phyloP scores from a whole-genome alignment of 2,329 filamentous ascomycete genomes.

The Trematosphaeria pertusa region DNA sequence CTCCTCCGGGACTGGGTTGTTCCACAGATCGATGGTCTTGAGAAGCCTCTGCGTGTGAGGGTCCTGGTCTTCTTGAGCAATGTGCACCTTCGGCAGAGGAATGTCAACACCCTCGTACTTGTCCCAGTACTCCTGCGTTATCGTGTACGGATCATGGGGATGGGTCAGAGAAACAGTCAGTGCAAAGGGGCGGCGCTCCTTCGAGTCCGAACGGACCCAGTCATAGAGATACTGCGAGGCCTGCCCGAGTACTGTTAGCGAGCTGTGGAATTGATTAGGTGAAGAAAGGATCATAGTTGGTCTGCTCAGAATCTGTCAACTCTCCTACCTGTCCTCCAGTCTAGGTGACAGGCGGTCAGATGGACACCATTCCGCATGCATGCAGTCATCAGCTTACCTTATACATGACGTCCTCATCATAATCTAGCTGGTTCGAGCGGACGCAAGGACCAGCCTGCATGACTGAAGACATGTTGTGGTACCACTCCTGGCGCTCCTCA shows the following conservation, averaged over 20 bases:
- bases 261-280: background rate
- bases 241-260: slow-evolving; percentile 27
- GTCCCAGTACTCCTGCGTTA: slow-evolving; percentile 93
- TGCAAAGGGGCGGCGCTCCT: slow-evolving; percentile 76
- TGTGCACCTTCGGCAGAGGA: slow-evolving; percentile 76
- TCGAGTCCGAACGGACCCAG: slow-evolving; percentile 79
- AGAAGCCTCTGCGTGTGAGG: slow-evolving; percentile 85
- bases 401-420: slow-evolving; percentile 96
- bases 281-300: no score
- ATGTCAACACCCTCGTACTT: slow-evolving; percentile 89
- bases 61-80: slow-evolving; percentile 83
- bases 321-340: background rate
- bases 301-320: background rate
- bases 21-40: slow-evolving; percentile 86
- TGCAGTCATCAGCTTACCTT: slow-evolving; percentile 52
- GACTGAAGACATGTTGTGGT: slow-evolving; percentile 91
- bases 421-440: slow-evolving; percentile 93
- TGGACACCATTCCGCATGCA: background rate
- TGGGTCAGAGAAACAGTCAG: slow-evolving; percentile 93
- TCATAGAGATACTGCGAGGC: slow-evolving; percentile 90
- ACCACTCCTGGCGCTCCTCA: slow-evolving; percentile 85
- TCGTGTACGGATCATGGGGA: slow-evolving; percentile 94
- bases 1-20: slow-evolving; percentile 81
- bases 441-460: slow-evolving; percentile 88
- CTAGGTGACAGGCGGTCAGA: background rate